A percentile compares a stretch with the other conserved stretches of the same genome.
These are phyloP conservation scores for Pulveroboletus sp. DNA, from an alignment of 768 basidiomycete genomes.

Conservation along the genomic window DNA sequence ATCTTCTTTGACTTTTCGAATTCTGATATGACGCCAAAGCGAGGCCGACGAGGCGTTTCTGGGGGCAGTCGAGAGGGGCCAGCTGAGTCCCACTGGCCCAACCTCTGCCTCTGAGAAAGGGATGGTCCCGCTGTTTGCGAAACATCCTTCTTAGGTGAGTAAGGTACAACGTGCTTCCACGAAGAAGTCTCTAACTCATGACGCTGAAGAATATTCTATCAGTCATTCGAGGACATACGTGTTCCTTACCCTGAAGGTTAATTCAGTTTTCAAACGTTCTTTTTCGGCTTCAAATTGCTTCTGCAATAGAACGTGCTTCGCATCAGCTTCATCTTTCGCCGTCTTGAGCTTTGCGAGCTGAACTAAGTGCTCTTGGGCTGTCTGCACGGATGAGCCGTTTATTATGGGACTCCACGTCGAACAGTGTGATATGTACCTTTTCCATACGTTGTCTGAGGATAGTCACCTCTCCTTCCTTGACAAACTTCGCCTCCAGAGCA, in stretches of 20 bases:
- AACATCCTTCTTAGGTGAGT: constrained; percentile 43
- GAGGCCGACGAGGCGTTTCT: constrained; percentile 40
- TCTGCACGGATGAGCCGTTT: constrained; percentile 34
- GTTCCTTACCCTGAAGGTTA: constrained; percentile 59
- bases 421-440: constrained; percentile 42
- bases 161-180: constrained; percentile 47
- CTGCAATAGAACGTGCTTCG: constrained; percentile 51
- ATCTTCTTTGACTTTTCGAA: constrained; percentile 21
- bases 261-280: constrained; percentile 67
- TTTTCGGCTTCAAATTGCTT: constrained; percentile 65
- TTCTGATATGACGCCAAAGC: constrained; percentile 29
- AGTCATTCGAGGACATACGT: constrained; percentile 8
- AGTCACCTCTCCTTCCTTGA: constrained; percentile 70
- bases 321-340: constrained; percentile 61
- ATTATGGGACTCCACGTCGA: neutral
- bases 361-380: constrained; percentile 53
- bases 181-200: constrained; percentile 61
- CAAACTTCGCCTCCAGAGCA: constrained; percentile 48
- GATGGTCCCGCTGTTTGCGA: constrained; percentile 40
- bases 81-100: constrained; percentile 26
- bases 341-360: constrained; percentile 55
- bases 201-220: constrained; percentile 43
- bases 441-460: constrained; percentile 65
- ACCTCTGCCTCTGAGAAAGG: constrained; percentile 39
- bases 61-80: constrained; percentile 29